phyloP scores from a whole-genome alignment of 441 rosid genomes.

The Flueggea neowawraea region DNA sequence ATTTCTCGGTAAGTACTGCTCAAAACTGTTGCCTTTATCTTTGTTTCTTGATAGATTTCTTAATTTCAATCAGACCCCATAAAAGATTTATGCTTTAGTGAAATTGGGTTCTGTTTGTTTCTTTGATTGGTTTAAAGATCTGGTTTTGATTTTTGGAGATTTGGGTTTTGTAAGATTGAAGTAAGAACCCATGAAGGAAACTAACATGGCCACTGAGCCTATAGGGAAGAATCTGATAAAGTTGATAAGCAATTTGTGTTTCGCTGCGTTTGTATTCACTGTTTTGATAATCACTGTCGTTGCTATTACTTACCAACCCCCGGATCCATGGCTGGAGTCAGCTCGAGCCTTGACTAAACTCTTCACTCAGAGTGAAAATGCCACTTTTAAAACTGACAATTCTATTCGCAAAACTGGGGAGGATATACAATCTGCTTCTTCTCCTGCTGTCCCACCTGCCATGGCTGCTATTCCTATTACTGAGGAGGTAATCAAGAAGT shows the following conservation, averaged over 20 bases:
- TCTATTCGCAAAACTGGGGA: slow-evolving; percentile 79
- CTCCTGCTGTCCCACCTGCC: slow-evolving; percentile 32
- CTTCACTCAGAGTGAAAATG: slow-evolving; percentile 68
- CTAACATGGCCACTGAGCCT: slow-evolving; percentile 61
- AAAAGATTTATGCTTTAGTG: background rate
- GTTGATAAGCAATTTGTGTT: slow-evolving; percentile 81
- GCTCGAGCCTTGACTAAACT: slow-evolving; percentile 86
- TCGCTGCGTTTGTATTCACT: slow-evolving; percentile 86
- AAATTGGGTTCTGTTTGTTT: slow-evolving; percentile 10
- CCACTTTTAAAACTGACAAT: slow-evolving; percentile 73
- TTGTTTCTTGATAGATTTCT: background rate
- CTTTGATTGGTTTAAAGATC: slow-evolving; percentile 13
- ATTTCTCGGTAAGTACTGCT: slow-evolving; percentile 12
- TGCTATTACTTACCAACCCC: slow-evolving; percentile 94
- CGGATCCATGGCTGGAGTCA: slow-evolving; percentile 97
- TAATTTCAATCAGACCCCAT: background rate
- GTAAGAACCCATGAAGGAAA: slow-evolving; percentile 63
- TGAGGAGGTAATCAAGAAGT: slow-evolving; percentile 56
- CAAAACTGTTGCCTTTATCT: background rate
- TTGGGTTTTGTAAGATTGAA: slow-evolving; percentile 12
- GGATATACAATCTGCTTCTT: slow-evolving; percentile 33
- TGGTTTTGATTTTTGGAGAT: slow-evolving; percentile 11
- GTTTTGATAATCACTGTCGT: slow-evolving; percentile 81
- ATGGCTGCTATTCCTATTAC: slow-evolving; percentile 40
- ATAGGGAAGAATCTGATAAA: slow-evolving; percentile 81